Evolutionary conservation across 495 filamentous ascomycete species (phyloP).

Genomic region (Penicilliopsis zonata): DNA sequence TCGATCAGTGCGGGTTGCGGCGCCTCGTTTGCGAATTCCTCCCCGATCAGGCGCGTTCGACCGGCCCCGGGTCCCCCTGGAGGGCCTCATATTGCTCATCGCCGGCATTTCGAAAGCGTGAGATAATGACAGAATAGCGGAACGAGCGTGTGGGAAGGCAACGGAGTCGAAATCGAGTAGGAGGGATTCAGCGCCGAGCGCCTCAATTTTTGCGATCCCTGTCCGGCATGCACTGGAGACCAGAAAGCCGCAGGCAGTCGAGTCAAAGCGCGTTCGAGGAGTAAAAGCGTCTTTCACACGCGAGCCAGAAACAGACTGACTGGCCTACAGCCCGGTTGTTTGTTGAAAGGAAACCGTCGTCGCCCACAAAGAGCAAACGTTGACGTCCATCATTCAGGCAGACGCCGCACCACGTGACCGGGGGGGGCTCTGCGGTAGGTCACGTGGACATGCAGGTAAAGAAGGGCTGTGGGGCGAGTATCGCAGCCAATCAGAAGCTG

Average conservation of each 20-base stretch:
- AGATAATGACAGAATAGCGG: slow-evolving; percentile 1
- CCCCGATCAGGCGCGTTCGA: slow-evolving; percentile 35
- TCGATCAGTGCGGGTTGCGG: slow-evolving; percentile 45
- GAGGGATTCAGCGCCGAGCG: slow-evolving; percentile 1
- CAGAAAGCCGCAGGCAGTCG: slow-evolving; percentile 5
- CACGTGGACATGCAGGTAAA: no score
- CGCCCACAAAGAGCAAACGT: slow-evolving; percentile 14
- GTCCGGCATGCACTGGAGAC: slow-evolving; percentile 1
- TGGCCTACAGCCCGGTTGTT: no score
- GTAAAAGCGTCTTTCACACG: no score
- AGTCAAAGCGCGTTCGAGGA: no score
- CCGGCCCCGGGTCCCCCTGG: slow-evolving; percentile 20
- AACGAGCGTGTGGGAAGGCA: slow-evolving; percentile 1
- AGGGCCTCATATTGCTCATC: slow-evolving; percentile 21
- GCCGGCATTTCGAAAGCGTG: slow-evolving; percentile 3
- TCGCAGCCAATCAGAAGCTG: slow-evolving; percentile 26
- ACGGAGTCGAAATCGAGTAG: slow-evolving; percentile 3
- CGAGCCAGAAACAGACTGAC: no score
- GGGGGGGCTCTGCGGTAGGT: no score
- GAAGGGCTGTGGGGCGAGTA: no score
- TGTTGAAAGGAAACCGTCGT: slow-evolving; percentile 3
- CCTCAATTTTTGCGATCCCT: background rate
- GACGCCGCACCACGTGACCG: background rate
- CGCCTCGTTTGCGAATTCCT: slow-evolving; percentile 60
- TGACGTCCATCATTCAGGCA: slow-evolving; percentile 10